Percentiles rank a stretch among this genome's conserved stretches.
These are phyloP conservation scores for Trichoderma arundinaceum DNA, from an alignment of 2,329 filamentous ascomycete genomes.

Conservation along the genomic window DNA sequence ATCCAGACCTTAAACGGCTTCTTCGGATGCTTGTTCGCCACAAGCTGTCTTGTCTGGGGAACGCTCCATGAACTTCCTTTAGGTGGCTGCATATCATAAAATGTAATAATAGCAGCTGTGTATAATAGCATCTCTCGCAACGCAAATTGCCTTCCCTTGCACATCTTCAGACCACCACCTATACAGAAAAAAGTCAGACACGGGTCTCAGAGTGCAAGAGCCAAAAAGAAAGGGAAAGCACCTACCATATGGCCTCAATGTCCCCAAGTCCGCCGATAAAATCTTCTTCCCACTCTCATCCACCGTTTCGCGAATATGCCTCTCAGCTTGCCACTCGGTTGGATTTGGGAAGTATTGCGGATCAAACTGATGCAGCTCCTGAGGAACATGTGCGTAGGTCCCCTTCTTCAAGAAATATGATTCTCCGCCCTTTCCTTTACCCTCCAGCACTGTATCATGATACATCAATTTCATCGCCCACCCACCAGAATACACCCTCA, in stretches of 20 bases:
- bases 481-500: slow-evolving; percentile 47
- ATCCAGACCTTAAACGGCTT: slow-evolving; percentile 44
- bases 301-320: slow-evolving; percentile 42
- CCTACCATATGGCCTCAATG: slow-evolving; percentile 45
- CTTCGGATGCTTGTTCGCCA: slow-evolving; percentile 40
- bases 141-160: slow-evolving; percentile 43
- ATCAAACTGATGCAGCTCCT: slow-evolving; percentile 46
- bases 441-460: slow-evolving; percentile 44
- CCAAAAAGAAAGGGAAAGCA: not conserved
- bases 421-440: slow-evolving; percentile 33
- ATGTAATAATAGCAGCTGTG: slow-evolving; percentile 44
- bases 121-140: slow-evolving; percentile 45
- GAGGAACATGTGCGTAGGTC: slow-evolving; percentile 44
- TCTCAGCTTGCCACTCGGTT: slow-evolving; percentile 44
- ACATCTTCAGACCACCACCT: slow-evolving; percentile 45
- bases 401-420: slow-evolving; percentile 45
- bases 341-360: slow-evolving; percentile 43
- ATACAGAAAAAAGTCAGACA: not conserved
- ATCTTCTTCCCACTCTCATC: slow-evolving; percentile 38
- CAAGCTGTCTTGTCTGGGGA: slow-evolving; percentile 38
- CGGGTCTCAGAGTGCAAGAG: not conserved
- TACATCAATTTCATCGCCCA: slow-evolving; percentile 43
- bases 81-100: slow-evolving; percentile 46
- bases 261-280: slow-evolving; percentile 37
- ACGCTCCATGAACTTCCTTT: slow-evolving; percentile 40